Evolutionary conservation across 1,284 basidiomycete species (phyloP), one percentile per base, ranked within the genome.

Genomic region (Rhodofomes roseus): DNA sequence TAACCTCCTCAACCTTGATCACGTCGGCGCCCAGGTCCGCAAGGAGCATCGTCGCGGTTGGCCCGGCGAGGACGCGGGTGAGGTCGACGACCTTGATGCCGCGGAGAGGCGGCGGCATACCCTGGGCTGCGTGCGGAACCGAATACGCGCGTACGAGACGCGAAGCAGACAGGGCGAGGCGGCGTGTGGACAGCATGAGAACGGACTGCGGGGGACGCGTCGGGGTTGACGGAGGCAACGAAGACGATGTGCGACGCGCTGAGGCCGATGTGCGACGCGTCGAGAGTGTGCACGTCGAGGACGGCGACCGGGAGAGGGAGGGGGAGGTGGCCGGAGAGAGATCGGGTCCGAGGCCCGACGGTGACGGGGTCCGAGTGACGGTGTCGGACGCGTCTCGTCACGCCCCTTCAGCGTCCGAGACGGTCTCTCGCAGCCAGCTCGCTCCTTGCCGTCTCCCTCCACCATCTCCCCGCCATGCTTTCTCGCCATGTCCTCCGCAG

Each of bases 1-100:
- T 81, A 36, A 88, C 82, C 66, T 93, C 89, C 71, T 95, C 93
- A 23, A 95, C 83, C 74, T 94, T 98, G 74, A 97, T 87, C 39
- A 98, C 93, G 71, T 97, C 93, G 58, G 95, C 95, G 53, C 89
- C 93, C 23, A 93, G 77, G 76, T 95, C 93, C 34, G 86, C 93
- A 20, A 96, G 80, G 60, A 95, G 81, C 93, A 96, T 95, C 2
- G 95, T 94, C 29, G 88, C 85, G 6, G 90, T 92, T 2, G 85
- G 84, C 5, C 84, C 85, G 4, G 84, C 84, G 36, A 88, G 73
- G 1, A 87, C 82, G 48, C 85, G 72, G 18, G 80, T 85, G 29
- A 88, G 69, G 68, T 88, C 85, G 25, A 87, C 68, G 1, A 86
- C 80, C n/a, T 79, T 75, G 11, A 86, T 74, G 0, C 80, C 81